These are phyloP conservation scores for Pseudozyma pruni DNA, from an alignment of 1,284 basidiomycete genomes.

Conservation along the genomic window DNA sequence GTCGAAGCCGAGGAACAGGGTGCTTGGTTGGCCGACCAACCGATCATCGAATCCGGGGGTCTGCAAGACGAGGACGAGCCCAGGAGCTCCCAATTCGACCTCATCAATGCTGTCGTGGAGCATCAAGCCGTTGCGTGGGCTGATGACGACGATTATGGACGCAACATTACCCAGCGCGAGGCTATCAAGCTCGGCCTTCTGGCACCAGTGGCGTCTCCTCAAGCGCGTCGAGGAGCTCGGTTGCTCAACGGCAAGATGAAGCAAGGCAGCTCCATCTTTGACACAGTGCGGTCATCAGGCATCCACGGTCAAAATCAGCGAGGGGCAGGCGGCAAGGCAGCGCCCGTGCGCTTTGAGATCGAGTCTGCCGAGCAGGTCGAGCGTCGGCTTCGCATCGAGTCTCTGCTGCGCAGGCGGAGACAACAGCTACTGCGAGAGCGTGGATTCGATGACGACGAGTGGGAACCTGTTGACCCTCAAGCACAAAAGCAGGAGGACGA, in stretches of 20 bases:
- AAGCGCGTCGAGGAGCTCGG: slow-evolving; percentile 2
- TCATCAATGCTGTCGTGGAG: slow-evolving; percentile 45
- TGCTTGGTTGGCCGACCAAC: slow-evolving; percentile 39
- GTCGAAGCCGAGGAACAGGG: slow-evolving; percentile 35
- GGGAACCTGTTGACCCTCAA: slow-evolving; percentile 1
- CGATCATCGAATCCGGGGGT: slow-evolving; percentile 44
- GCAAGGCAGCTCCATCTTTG: slow-evolving; percentile 4
- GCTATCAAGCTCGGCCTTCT: slow-evolving; percentile 54
- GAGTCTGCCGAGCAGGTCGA: slow-evolving; percentile 48
- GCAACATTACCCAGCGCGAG: slow-evolving; percentile 55
- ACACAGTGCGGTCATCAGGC: neutral
- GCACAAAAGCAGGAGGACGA: slow-evolving; percentile 41
- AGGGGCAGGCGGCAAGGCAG: neutral
- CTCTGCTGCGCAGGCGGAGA: slow-evolving; percentile 45
- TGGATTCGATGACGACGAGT: slow-evolving; percentile 24
- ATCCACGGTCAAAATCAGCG: neutral
- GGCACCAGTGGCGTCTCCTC: slow-evolving; percentile 7
- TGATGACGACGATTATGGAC: slow-evolving; percentile 63
- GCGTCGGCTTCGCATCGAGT: slow-evolving; percentile 34
- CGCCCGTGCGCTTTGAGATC: slow-evolving; percentile 33
- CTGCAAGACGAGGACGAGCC: slow-evolving; percentile 52
- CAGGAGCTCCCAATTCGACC: slow-evolving; percentile 50
- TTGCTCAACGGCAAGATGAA: slow-evolving; percentile 9
- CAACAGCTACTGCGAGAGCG: slow-evolving; percentile 40
- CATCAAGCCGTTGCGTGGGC: slow-evolving; percentile 58